Evolutionary conservation across 1,284 basidiomycete species (phyloP).

Genomic region (Lentinula novae-zelandiae): DNA sequence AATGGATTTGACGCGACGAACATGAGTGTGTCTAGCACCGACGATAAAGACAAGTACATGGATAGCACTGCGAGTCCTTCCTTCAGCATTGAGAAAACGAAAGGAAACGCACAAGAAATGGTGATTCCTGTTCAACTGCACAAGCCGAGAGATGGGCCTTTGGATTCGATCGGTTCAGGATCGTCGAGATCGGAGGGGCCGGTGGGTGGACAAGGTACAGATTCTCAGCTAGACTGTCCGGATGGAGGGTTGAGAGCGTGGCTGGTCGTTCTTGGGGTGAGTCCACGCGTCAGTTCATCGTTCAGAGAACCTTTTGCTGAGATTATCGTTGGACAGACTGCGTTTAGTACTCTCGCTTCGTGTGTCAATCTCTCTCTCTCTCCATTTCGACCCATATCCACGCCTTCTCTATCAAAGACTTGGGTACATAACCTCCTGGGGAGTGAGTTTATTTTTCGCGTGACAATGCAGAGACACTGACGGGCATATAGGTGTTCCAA

Average conservation of each 20-base stretch:
- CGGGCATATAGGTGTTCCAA: conserved; percentile 42
- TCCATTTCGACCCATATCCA: neutral
- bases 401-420: conserved; percentile 28
- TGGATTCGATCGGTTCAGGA: neutral
- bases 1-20: neutral
- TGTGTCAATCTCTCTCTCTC: conserved; percentile 21
- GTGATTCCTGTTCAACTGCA: conserved; percentile 1
- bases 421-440: conserved; percentile 45
- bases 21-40: neutral
- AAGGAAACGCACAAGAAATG: neutral
- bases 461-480: neutral
- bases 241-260: conserved; percentile 15
- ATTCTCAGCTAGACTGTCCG: neutral
- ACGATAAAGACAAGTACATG: neutral
- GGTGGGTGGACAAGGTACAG: neutral
- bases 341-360: conserved; percentile 42
- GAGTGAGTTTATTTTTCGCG: conserved; percentile 28
- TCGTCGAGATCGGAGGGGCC: neutral
- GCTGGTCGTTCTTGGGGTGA: conserved; percentile 14
- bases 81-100: neutral
- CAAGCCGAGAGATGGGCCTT: neutral
- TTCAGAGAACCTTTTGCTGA: neutral
- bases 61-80: neutral
- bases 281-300: neutral
- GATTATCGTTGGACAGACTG: conserved; percentile 24